Evolutionary conservation across 108 stramenopile genomes (phyloP).

Genomic region (Cyclotella atomus): DNA sequence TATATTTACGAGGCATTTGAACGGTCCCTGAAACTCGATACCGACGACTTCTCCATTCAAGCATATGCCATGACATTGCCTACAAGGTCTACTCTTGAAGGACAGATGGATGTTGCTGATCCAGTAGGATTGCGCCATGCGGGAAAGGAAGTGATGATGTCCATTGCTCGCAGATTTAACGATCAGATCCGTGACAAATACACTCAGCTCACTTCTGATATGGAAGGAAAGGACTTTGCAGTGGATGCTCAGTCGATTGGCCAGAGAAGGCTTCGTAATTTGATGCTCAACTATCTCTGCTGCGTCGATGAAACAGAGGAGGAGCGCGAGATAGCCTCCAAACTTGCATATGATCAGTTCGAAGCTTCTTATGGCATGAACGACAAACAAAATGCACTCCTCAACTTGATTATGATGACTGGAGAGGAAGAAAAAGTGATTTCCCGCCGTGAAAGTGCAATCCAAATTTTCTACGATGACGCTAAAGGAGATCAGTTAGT

Average conservation of each 20-base stretch:
- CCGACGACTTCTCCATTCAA: constrained; percentile 53
- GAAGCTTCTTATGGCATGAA: constrained; percentile 74
- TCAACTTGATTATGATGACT: constrained; percentile 54
- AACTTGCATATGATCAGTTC: constrained; percentile 56
- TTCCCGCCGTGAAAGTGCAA: constrained; percentile 35
- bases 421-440: constrained; percentile 43
- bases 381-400: constrained; percentile 71
- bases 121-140: constrained; percentile 58
- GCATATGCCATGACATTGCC: constrained; percentile 72
- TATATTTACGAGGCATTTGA: constrained; percentile 50
- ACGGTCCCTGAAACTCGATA: constrained; percentile 26
- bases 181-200: constrained; percentile 50
- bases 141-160: constrained; percentile 47
- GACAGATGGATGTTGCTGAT: constrained; percentile 56
- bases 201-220: constrained; percentile 53
- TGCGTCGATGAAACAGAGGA: constrained; percentile 49
- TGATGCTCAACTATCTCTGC: constrained; percentile 62
- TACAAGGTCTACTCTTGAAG: constrained; percentile 52
- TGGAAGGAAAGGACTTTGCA: constrained; percentile 18
- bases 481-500: constrained; percentile 65
- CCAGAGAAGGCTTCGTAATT: constrained; percentile 64
- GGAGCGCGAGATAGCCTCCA: constrained; percentile 43
- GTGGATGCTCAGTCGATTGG: constrained; percentile 50
- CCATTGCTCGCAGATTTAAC: constrained; percentile 51
- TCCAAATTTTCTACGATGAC: constrained; percentile 59